Percentiles rank a stretch among this genome's conserved stretches.
These are phyloP conservation scores for Ophiognomonia clavigignenti-juglandacearum DNA, from an alignment of 2,329 filamentous ascomycete species.

Conservation along the genomic window DNA sequence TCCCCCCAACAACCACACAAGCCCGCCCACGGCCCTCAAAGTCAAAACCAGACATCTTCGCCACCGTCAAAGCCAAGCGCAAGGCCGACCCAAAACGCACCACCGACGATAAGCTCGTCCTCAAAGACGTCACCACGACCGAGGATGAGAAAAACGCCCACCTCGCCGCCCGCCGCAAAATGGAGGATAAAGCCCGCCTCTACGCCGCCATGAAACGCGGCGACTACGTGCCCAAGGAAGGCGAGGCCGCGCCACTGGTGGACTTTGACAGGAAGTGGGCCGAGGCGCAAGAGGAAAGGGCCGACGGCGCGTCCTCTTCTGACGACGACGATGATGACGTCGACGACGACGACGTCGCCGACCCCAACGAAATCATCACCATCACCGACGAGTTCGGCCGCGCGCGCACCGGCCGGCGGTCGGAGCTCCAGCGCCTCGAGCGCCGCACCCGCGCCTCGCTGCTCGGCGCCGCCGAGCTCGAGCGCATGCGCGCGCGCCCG, in stretches of 20 bases:
- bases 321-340: constrained; percentile 41
- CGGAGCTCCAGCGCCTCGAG: constrained; percentile 61
- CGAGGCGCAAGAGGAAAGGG: constrained; percentile 52
- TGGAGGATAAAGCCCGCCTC: constrained; percentile 84
- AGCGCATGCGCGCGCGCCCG: constrained; percentile 64
- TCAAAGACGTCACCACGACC: constrained; percentile 49
- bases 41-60: constrained; percentile 66
- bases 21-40: constrained; percentile 50
- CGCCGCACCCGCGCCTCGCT: constrained; percentile 48
- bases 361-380: constrained; percentile 65
- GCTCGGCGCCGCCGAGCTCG: constrained; percentile 55
- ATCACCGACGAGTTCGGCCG: constrained; percentile 91
- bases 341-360: constrained; percentile 29
- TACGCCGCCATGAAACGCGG: constrained; percentile 90
- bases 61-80: constrained; percentile 37
- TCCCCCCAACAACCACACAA: constrained; percentile 33
- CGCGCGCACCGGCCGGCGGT: constrained; percentile 65
- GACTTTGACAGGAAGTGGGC: constrained; percentile 98
- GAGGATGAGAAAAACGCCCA: constrained; percentile 63
- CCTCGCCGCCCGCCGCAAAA: constrained; percentile 68
- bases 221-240: constrained; percentile 67
- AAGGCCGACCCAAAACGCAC: constrained; percentile 56
- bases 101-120: constrained; percentile 37
- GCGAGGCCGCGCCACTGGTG: constrained; percentile 64
- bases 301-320: constrained; percentile 35